Conservation (phyloP, 331 rosid genomes). For the Telfairia occidentalis region DNA sequence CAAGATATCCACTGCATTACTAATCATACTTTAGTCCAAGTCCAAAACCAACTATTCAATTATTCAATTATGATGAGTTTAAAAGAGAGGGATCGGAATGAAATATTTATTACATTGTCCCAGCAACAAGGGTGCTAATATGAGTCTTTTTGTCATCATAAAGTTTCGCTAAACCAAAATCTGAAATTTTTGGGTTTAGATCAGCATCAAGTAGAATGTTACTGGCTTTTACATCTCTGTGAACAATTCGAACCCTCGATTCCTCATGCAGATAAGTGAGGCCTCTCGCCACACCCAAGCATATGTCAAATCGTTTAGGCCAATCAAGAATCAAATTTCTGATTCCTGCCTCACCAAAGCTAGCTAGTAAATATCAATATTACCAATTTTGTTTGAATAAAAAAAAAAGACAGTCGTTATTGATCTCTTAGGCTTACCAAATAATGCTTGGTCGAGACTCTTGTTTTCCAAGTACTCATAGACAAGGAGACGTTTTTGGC, state of each 20-base stretch:
- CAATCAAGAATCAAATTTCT: conserved; percentile 47
- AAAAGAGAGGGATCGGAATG: not conserved
- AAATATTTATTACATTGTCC: conserved; percentile 53
- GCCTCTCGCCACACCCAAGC: conserved; percentile 60
- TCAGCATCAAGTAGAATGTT: conserved; percentile 66
- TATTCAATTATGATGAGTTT: not conserved
- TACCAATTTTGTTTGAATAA: not conserved
- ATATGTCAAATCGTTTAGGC: conserved; percentile 55
- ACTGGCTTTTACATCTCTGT: conserved; percentile 75
- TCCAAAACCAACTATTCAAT: too few relatives aligned
- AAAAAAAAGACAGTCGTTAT: not conserved
- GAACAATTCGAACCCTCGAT: conserved; percentile 60
- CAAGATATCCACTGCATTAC: conserved; percentile 61
- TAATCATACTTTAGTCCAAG: not conserved
- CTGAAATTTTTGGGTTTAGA: conserved; percentile 82
- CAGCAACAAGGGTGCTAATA: conserved; percentile 71
- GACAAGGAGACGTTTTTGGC: conserved; percentile 64
- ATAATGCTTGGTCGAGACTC: conserved; percentile 82
- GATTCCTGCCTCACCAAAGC: conserved; percentile 28
- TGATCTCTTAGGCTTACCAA: conserved; percentile 39
- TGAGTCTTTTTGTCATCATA: conserved; percentile 76
- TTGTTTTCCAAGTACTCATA: conserved; percentile 68
- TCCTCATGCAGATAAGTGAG: conserved; percentile 83
- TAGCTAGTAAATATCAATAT: not conserved
- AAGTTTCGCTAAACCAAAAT: conserved; percentile 86